phyloP scores from a whole-genome alignment of 148 eudicot genomes.

The Simmondsia chinensis region DNA sequence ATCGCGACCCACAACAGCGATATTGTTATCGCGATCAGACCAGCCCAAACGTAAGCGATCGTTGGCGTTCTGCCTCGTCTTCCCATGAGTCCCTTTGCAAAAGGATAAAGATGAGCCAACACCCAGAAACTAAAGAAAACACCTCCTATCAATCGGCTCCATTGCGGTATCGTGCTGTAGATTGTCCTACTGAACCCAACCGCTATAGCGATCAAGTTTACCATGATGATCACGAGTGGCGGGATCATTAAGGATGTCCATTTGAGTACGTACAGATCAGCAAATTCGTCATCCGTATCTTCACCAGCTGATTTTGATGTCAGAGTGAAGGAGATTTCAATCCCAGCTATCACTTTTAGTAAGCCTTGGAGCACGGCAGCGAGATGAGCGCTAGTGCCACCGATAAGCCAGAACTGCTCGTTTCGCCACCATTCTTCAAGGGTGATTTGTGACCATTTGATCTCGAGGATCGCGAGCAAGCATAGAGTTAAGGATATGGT shows the following conservation, averaged over 20 bases:
- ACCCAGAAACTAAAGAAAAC: constrained; percentile 98
- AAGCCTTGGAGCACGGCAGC: constrained; percentile 92
- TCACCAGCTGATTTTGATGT: constrained; percentile 71
- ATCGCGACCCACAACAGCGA: constrained; percentile 86
- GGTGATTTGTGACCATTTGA: constrained; percentile 83
- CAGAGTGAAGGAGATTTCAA: constrained; percentile 79
- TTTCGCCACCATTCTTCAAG: constrained; percentile 98
- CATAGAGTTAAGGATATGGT: constrained; percentile 63
- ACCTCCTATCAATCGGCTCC: constrained; percentile 86
- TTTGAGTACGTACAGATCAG: constrained; percentile 68
- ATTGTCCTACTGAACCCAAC: constrained; percentile 81
- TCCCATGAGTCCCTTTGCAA: constrained; percentile 94
- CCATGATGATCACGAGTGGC: constrained; percentile 75
- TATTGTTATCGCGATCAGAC: constrained; percentile 80
- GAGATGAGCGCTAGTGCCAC: constrained; percentile 91
- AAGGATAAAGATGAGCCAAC: constrained; percentile 85
- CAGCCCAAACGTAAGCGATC: constrained; percentile 84
- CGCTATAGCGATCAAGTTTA: constrained; percentile 75
- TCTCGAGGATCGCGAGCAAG: constrained; percentile 68
- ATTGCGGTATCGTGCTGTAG: constrained; percentile 69
- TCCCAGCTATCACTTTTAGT: constrained; percentile 78
- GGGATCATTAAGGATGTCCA: constrained; percentile 95
- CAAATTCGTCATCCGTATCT: constrained; percentile 68
- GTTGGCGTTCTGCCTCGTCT: constrained; percentile 90
- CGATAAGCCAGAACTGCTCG: constrained; percentile 94